Evolutionary conservation across 2,329 filamentous ascomycete species (phyloP).

Genomic region (Penicillium oxalicum): DNA sequence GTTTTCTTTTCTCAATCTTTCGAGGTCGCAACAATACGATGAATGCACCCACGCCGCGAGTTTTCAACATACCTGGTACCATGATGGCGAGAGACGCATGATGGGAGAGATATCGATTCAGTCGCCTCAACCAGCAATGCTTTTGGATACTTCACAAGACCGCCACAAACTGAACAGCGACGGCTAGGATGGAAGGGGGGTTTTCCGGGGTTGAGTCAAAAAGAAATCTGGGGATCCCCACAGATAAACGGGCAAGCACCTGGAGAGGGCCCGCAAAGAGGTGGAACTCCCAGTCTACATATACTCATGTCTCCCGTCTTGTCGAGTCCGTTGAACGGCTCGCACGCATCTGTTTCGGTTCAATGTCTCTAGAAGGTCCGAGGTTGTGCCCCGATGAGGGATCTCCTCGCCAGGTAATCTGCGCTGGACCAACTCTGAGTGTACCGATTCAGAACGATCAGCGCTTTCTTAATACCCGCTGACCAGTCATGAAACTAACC

Average conservation of each 20-base stretch:
- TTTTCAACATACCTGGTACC: constrained; percentile 45
- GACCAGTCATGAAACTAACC: too few relatives aligned
- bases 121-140: background rate
- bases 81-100: constrained; percentile 53
- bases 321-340: background rate
- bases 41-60: too few relatives aligned
- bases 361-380: background rate
- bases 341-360: background rate
- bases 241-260: constrained; percentile 2
- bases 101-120: constrained; percentile 11
- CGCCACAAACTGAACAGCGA: constrained; percentile 9
- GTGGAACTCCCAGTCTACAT: background rate
- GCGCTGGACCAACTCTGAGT: too few relatives aligned
- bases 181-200: constrained; percentile 2
- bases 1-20: too few relatives aligned
- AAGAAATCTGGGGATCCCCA: constrained; percentile 22
- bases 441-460: too few relatives aligned
- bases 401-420: too few relatives aligned
- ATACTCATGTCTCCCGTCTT: background rate
- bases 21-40: too few relatives aligned
- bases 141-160: too few relatives aligned
- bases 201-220: background rate
- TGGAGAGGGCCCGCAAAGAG: background rate
- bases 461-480: too few relatives aligned
- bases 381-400: too few relatives aligned